phyloP scores from a whole-genome alignment of 225 moss, liverwort and hornwort species.

The Pseudisothecium myosuroides region DNA sequence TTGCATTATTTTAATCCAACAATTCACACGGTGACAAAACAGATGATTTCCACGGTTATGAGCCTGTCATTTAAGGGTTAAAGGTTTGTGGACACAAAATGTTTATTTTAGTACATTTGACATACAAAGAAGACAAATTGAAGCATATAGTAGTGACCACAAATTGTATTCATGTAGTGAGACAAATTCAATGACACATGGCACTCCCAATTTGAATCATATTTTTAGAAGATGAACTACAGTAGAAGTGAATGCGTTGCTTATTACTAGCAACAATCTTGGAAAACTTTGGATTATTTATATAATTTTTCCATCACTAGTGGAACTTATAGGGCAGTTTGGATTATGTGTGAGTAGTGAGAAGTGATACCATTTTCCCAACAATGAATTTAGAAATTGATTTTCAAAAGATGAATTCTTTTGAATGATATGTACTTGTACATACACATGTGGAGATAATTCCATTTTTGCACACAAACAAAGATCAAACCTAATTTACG shows the following conservation, averaged over 20 bases:
- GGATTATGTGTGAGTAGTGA: fast-evolving
- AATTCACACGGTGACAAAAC: too few species aligned
- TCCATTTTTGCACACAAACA: not conserved
- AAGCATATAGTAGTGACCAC: not conserved
- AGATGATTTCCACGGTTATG: too few species aligned
- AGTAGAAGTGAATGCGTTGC: fast-evolving
- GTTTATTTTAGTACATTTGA: not conserved
- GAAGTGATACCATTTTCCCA: not conserved
- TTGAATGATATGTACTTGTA: too few species aligned
- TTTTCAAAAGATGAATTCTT: not conserved
- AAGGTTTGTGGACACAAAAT: not conserved
- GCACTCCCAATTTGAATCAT: not conserved
- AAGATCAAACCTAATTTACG: not conserved
- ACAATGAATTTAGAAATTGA: fast-evolving
- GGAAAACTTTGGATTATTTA: not conserved
- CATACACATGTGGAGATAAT: not conserved
- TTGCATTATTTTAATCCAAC: too few species aligned
- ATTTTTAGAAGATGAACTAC: too few species aligned
- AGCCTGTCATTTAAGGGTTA: too few species aligned
- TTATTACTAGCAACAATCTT: fast-evolving
- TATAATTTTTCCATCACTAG: not conserved
- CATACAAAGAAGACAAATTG: fast-evolving
- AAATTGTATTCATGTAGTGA: not conserved
- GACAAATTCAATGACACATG: fast-evolving
- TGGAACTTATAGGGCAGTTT: fast-evolving